Percentiles rank a stretch among this genome's conserved stretches.
Evolutionary conservation across 2,329 filamentous ascomycete species (phyloP).

Genomic region (Hymenotorrendiella dingleyae): DNA sequence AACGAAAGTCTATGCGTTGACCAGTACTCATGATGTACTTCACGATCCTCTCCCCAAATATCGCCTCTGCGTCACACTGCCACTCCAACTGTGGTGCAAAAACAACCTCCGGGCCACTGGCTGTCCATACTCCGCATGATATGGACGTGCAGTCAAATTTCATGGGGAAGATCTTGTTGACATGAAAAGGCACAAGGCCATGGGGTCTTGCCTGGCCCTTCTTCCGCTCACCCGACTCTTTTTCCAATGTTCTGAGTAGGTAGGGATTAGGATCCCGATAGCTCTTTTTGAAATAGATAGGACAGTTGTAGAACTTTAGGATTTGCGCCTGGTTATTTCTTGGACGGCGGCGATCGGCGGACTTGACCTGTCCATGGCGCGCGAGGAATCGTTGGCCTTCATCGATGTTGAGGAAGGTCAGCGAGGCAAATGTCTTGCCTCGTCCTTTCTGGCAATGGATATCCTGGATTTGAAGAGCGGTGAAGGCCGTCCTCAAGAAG

Average conservation of each 20-base stretch:
- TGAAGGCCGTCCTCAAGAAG: constrained; percentile 6
- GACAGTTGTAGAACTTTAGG: background rate
- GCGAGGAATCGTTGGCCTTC: background rate
- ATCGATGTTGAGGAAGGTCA: constrained; percentile 37
- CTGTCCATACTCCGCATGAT: background rate
- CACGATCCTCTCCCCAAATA: background rate
- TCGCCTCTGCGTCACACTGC: background rate
- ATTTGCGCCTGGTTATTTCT: background rate
- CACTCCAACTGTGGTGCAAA: too few species aligned
- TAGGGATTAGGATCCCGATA: background rate
- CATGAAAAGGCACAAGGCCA: background rate
- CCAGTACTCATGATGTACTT: too few species aligned
- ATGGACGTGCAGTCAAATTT: too few species aligned
- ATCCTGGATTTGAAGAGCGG: constrained; percentile 33
- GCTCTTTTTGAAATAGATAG: background rate
- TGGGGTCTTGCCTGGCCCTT: background rate
- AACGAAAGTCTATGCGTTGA: background rate
- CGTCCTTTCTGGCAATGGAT: constrained; percentile 38
- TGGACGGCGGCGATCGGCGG: background rate
- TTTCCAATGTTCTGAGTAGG: background rate
- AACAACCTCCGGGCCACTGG: background rate
- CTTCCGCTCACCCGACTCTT: background rate
- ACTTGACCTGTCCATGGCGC: background rate
- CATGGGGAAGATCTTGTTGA: too few species aligned
- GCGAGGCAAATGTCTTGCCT: constrained; percentile 35